Evolutionary conservation across 2,329 filamentous ascomycete genomes (phyloP).

Genomic region (Penicillium palitans): DNA sequence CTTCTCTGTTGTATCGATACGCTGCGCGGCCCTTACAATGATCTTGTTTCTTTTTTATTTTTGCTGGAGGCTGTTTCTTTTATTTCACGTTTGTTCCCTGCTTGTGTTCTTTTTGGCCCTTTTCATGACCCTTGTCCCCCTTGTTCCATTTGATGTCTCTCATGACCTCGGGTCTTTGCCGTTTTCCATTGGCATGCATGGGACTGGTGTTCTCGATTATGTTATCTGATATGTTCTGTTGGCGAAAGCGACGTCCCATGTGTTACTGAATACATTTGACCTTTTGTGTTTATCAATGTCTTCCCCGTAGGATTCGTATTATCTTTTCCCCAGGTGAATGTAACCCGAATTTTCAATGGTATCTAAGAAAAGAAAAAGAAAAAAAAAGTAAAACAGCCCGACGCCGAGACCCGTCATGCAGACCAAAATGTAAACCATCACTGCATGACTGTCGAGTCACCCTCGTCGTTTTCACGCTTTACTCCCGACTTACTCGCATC

Average conservation of each 20-base stretch:
- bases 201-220: constrained; percentile 38
- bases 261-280: constrained; percentile 24
- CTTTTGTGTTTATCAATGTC: constrained; percentile 15
- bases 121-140: constrained; percentile 22
- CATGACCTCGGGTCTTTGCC: constrained; percentile 34
- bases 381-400: constrained; percentile 1
- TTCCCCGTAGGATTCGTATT: background rate
- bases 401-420: constrained; percentile 8
- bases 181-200: constrained; percentile 39
- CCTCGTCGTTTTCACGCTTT: constrained; percentile 17
- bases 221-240: constrained; percentile 29
- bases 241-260: constrained; percentile 31
- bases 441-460: constrained; percentile 13
- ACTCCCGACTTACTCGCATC: constrained; percentile 23
- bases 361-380: constrained; percentile 12
- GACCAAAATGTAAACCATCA: constrained; percentile 6
- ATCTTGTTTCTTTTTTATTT: constrained; percentile 12
- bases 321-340: background rate
- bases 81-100: constrained; percentile 15
- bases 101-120: constrained; percentile 10
- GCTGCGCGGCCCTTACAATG: constrained; percentile 23
- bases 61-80: constrained; percentile 29
- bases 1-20: constrained; percentile 18
- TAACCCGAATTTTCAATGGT: constrained; percentile 9
- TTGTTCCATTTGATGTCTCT: constrained; percentile 31